Percentiles rank a stretch among this genome's conserved stretches.
phyloP scores from a whole-genome alignment of 108 stramenopile species.

The Nitzschia putrida region DNA sequence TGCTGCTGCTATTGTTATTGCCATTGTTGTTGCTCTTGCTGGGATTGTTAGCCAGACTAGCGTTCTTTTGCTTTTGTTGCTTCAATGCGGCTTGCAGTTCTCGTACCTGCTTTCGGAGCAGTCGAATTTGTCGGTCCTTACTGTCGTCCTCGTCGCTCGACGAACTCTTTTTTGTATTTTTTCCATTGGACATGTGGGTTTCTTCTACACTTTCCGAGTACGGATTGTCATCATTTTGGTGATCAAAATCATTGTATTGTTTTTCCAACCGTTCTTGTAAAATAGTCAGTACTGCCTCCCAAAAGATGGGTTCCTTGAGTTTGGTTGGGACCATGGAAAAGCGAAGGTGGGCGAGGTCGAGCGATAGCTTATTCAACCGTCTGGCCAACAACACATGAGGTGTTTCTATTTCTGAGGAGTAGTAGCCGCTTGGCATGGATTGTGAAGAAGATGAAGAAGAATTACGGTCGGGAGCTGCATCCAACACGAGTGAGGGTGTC shows the following conservation, averaged over 20 bases:
- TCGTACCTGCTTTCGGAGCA: conserved; percentile 4
- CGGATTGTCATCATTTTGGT: not conserved
- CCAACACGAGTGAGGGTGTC: conserved; percentile 1
- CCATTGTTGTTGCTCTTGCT: not conserved
- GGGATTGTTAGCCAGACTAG: not conserved
- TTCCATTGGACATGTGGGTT: not conserved
- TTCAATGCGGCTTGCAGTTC: conserved; percentile 6
- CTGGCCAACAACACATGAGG: conserved; percentile 13
- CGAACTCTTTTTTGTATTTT: not conserved
- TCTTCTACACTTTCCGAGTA: no score
- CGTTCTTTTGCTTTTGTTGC: not conserved
- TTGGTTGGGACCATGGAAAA: conserved; percentile 37
- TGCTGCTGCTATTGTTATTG: not conserved
- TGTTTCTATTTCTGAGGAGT: conserved; percentile 9
- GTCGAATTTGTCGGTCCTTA: conserved; percentile 15
- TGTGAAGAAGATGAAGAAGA: not conserved
- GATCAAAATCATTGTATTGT: conserved; percentile 2
- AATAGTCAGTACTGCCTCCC: conserved; percentile 33
- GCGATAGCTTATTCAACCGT: conserved; percentile 5
- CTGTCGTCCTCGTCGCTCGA: not conserved
- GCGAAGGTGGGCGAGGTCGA: conserved; percentile 27
- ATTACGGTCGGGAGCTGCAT: not conserved
- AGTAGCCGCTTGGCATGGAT: not conserved
- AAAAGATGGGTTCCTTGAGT: conserved; percentile 47
- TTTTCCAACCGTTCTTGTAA: conserved; percentile 23